These are phyloP conservation scores for Rhazya stricta DNA, from an alignment of 257 asterid species.

Conservation along the genomic window DNA sequence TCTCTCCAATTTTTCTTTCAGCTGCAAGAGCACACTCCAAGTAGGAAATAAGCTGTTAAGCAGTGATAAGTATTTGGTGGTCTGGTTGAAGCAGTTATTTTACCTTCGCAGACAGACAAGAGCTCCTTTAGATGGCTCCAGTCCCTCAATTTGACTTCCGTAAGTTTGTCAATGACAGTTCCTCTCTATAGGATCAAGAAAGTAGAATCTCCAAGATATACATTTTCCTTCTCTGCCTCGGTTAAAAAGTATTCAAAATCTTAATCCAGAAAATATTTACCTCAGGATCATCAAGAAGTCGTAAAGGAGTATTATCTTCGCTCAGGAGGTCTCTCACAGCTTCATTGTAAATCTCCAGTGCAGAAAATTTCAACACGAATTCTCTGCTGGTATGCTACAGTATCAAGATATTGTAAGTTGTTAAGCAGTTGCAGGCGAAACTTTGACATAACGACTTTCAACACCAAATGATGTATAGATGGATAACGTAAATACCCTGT, in stretches of 20 bases:
- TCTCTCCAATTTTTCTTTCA: conserved; percentile 89
- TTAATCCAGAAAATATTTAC: conserved; percentile 25
- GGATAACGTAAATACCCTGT: conserved; percentile 26
- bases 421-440: not conserved
- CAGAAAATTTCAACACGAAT: conserved; percentile 69
- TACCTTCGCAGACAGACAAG: conserved; percentile 69
- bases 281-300: conserved; percentile 97
- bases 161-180: conserved; percentile 75
- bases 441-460: not conserved
- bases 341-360: conserved; percentile 95
- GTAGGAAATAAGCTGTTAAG: conserved; percentile 2
- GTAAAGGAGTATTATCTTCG: conserved; percentile 50
- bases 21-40: conserved; percentile 41
- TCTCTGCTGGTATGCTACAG: conserved; percentile 39
- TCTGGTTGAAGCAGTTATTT: conserved; percentile 10
- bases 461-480: not conserved
- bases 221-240: not conserved
- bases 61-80: not conserved
- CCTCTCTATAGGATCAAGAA: conserved; percentile 53
- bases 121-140: conserved; percentile 60
- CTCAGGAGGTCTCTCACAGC: conserved; percentile 78
- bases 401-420: not conserved
- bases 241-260: not conserved
- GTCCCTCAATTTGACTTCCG: conserved; percentile 61
- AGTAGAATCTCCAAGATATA: not conserved